Evolutionary conservation across 2,329 filamentous ascomycete genomes (phyloP).

Genomic region (Fusarium continuum): DNA sequence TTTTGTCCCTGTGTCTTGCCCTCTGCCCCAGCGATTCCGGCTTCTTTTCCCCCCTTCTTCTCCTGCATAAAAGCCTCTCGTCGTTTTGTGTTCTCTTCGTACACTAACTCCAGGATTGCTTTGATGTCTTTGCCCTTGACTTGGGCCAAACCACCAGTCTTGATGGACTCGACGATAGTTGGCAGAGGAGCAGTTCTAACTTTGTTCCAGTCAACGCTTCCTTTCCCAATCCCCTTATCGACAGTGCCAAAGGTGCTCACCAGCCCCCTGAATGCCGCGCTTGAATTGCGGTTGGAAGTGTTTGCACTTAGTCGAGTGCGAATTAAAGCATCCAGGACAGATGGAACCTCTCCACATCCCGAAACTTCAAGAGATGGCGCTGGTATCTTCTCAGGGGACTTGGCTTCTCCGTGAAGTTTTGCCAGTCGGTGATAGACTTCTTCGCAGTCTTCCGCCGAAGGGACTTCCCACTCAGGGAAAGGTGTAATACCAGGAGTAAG

Average conservation of each 20-base stretch:
- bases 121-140: slow-evolving; percentile 43
- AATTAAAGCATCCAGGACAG: slow-evolving; percentile 41
- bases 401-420: slow-evolving; percentile 38
- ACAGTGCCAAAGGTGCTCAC: slow-evolving; percentile 39
- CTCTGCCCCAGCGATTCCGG: slow-evolving; percentile 27
- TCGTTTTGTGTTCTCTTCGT: slow-evolving; percentile 39
- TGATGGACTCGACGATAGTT: slow-evolving; percentile 67
- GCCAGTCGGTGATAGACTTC: slow-evolving; percentile 37
- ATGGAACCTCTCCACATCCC: slow-evolving; percentile 42
- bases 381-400: slow-evolving; percentile 41
- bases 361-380: slow-evolving; percentile 43
- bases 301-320: slow-evolving; percentile 42
- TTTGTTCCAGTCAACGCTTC: slow-evolving; percentile 43
- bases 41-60: slow-evolving; percentile 28
- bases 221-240: slow-evolving; percentile 39
- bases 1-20: slow-evolving; percentile 42
- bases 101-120: slow-evolving; percentile 38
- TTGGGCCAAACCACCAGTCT: slow-evolving; percentile 58
- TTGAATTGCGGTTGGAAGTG: slow-evolving; percentile 42
- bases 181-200: slow-evolving; percentile 39
- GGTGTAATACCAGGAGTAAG: slow-evolving; percentile 42
- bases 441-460: slow-evolving; percentile 36
- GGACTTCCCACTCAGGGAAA: slow-evolving; percentile 40
- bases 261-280: slow-evolving; percentile 41
- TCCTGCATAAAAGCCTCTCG: slow-evolving; percentile 39